phyloP scores from a whole-genome alignment of 1,139 yeast genomes.

The Taphrina wiesneri region DNA sequence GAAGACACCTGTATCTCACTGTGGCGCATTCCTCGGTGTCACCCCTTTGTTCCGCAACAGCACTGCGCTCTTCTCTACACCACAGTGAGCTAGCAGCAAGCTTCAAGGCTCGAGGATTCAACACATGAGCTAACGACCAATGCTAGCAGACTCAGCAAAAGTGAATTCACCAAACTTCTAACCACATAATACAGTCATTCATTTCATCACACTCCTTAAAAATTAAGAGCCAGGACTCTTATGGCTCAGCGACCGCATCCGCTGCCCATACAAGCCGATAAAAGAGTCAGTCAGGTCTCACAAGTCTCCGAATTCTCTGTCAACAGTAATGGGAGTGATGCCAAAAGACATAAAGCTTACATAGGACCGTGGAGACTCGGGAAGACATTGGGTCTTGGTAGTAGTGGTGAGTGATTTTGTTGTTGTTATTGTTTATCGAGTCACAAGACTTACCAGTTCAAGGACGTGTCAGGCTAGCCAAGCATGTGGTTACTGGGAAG shows the following conservation, averaged over 20 bases:
- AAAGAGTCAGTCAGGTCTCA: constrained; percentile 32
- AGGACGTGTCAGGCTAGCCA: constrained; percentile 78
- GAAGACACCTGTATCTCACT: not conserved
- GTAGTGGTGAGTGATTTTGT: constrained; percentile 60
- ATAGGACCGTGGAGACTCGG: constrained; percentile 97
- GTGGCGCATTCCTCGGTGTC: constrained; percentile 24
- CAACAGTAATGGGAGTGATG: constrained; percentile 33
- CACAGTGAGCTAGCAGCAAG: not conserved
- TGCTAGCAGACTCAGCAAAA: not conserved
- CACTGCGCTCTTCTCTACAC: not conserved
- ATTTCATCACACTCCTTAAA: constrained; percentile 1
- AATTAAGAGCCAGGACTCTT: not conserved
- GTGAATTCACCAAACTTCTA: not conserved
- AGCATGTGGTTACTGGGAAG: constrained; percentile 78
- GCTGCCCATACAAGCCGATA: constrained; percentile 33
- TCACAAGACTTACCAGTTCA: not conserved
- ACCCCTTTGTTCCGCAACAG: constrained; percentile 6
- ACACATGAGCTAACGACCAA: not conserved
- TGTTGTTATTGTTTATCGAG: not conserved
- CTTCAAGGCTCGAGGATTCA: not conserved
- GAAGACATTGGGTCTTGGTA: constrained; percentile 89
- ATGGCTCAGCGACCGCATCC: constrained; percentile 32
- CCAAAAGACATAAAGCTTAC: constrained; percentile 26
- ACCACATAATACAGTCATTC: constrained; percentile 1
- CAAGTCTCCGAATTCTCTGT: constrained; percentile 32